A percentile compares a stretch with the other conserved stretches of the same genome.
phyloP scores from a whole-genome alignment of 2,329 filamentous ascomycete genomes.

The Talaromyces funiculosus region DNA sequence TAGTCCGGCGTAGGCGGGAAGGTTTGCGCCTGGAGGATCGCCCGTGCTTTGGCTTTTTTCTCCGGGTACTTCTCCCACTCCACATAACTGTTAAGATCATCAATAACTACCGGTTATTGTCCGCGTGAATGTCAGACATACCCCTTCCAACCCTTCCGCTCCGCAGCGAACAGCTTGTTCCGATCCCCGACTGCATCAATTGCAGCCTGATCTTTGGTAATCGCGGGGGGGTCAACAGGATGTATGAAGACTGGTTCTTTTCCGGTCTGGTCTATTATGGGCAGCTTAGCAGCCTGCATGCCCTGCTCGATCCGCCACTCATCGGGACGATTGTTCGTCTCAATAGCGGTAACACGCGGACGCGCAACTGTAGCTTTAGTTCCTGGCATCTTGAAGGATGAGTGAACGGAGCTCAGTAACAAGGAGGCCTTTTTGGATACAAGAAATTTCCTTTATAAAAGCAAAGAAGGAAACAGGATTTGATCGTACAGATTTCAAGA shows the following conservation, averaged over 20 bases:
- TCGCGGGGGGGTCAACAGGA: conserved; percentile 21
- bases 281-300: conserved; percentile 42
- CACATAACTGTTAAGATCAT: conserved; percentile 48
- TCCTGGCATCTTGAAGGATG: not conserved
- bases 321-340: conserved; percentile 33
- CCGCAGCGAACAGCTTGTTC: conserved; percentile 37
- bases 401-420: no score
- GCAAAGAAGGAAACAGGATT: no score
- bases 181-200: conserved; percentile 39
- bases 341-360: not conserved
- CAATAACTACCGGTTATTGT: not conserved
- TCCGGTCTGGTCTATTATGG: conserved; percentile 45
- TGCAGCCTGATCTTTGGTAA: conserved; percentile 38
- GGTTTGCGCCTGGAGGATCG: conserved; percentile 51
- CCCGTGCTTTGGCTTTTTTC: conserved; percentile 56
- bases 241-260: conserved; percentile 28
- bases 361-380: not conserved
- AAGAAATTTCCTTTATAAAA: not conserved
- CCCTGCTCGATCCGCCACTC: conserved; percentile 54
- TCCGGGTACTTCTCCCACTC: conserved; percentile 67
- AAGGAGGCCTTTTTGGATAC: not conserved
- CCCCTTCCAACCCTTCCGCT: conserved; percentile 46
- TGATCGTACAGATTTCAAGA: no score
- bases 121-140: conserved; percentile 15
- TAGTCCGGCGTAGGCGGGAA: conserved; percentile 50